Percentiles rank a stretch among this genome's conserved stretches.
phyloP scores from a whole-genome alignment of 495 filamentous ascomycete species.

The Xylaria sp. region DNA sequence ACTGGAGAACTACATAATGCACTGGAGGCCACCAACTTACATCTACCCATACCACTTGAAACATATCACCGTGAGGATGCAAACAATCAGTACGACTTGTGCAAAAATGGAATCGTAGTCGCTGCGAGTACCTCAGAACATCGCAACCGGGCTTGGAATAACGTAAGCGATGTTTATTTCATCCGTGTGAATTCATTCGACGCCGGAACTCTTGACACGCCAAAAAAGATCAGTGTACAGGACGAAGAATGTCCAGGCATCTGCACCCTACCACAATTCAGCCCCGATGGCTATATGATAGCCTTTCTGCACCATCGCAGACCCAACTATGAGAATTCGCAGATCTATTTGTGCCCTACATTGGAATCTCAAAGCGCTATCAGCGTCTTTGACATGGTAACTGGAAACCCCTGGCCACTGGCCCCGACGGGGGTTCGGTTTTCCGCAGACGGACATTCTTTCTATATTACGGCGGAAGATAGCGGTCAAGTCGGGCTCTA shows the following conservation, averaged over 20 bases:
- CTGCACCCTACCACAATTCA: conserved; percentile 33
- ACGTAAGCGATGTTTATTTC: conserved; percentile 33
- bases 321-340: not conserved
- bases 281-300: conserved; percentile 37
- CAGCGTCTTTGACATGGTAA: conserved; percentile 35
- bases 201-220: conserved; percentile 10
- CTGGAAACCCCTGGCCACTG: conserved; percentile 29
- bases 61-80: conserved; percentile 21
- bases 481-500: conserved; percentile 35
- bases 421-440: conserved; percentile 33
- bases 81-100: conserved; percentile 34
- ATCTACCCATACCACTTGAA: conserved; percentile 29
- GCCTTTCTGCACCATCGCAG: conserved; percentile 30
- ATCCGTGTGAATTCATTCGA: conserved; percentile 37
- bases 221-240: conserved; percentile 28
- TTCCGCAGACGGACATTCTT: conserved; percentile 27
- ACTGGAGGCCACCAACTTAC: conserved; percentile 31
- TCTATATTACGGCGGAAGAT: conserved; percentile 38
- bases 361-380: conserved; percentile 27
- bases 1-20: conserved; percentile 31
- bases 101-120: conserved; percentile 35
- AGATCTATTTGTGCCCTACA: conserved; percentile 30
- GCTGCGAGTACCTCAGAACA: conserved; percentile 13
- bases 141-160: not conserved
- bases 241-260: conserved; percentile 15